These are phyloP conservation scores for Dillenia suffruticosa DNA, from an alignment of 164 flowering plant species.

Conservation along the genomic window DNA sequence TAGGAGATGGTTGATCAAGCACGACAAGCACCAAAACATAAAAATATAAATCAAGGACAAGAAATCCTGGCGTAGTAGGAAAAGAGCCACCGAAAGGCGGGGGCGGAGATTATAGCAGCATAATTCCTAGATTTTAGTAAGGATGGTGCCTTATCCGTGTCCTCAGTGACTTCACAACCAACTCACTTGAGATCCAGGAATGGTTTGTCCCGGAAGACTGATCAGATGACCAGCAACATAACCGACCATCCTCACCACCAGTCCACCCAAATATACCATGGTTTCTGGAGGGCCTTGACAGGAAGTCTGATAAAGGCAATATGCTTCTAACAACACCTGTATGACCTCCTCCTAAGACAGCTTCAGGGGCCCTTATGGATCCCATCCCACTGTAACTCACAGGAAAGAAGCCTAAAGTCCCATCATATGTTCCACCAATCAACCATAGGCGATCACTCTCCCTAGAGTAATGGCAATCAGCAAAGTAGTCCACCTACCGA, in stretches of 20 bases:
- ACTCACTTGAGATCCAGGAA: conserved; percentile 70
- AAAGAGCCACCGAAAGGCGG: too few relatives aligned
- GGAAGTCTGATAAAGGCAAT: conserved; percentile 43
- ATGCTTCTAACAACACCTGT: conserved; percentile 66
- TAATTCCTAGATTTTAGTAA: conserved; percentile 23
- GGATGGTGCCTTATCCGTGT: conserved; percentile 57
- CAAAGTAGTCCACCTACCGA: conserved; percentile 88
- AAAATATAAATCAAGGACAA: too few relatives aligned
- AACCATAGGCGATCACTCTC: conserved; percentile 67
- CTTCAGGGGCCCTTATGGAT: conserved; percentile 61
- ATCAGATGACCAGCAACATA: conserved; percentile 89
- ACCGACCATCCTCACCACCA: conserved; percentile 97
- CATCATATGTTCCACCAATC: conserved; percentile 81
- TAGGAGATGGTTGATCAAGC: too few relatives aligned
- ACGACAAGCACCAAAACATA: too few relatives aligned
- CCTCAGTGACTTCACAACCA: conserved; percentile 52
- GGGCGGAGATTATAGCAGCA: too few relatives aligned
- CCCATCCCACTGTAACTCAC: conserved; percentile 40
- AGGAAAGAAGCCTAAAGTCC: conserved; percentile 85
- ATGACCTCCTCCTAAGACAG: conserved; percentile 84
- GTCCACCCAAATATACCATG: conserved; percentile 87
- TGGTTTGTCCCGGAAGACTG: conserved; percentile 36
- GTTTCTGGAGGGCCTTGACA: conserved; percentile 13
- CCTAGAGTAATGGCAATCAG: conserved; percentile 70
- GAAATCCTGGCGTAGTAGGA: too few relatives aligned